Percentiles rank a stretch among this genome's conserved stretches.
These are phyloP conservation scores for Cercospora sojina DNA, from an alignment of 2,329 filamentous ascomycete species.

Conservation along the genomic window DNA sequence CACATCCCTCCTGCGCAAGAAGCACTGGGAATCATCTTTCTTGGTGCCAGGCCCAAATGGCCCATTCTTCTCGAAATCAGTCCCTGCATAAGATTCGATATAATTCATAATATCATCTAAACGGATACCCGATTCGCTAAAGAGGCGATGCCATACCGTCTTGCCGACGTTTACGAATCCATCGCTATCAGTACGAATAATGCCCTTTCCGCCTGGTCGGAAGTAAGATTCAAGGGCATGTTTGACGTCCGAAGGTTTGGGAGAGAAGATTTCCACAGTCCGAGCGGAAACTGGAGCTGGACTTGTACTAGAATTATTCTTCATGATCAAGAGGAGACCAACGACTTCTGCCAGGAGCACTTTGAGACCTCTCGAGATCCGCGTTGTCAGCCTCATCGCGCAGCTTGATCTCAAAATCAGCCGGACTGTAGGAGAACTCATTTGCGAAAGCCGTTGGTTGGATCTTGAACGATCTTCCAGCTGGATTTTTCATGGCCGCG, in stretches of 20 bases:
- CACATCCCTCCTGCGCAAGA: neutral
- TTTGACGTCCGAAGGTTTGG: neutral
- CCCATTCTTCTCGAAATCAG: neutral
- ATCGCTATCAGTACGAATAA: neutral
- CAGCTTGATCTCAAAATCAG: neutral
- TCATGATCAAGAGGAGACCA: neutral
- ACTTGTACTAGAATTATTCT: neutral
- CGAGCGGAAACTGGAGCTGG: neutral
- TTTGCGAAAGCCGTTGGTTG: neutral
- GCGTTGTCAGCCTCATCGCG: neutral
- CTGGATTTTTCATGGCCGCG: neutral
- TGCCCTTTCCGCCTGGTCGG: neutral
- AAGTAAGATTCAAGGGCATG: neutral
- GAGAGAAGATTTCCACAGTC: neutral
- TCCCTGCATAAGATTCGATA: neutral
- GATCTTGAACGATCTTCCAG: neutral
- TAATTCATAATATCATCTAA: neutral
- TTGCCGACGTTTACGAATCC: neutral
- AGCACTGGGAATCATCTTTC: neutral
- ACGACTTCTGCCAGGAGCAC: neutral
- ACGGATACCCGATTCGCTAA: neutral
- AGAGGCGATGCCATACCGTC: neutral
- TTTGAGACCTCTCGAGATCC: neutral
- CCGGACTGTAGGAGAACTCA: neutral
- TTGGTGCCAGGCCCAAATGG: neutral